Base-by-base conservation (phyloP, 768 basidiomycete species). In the Steccherinum ochraceum region DNA sequence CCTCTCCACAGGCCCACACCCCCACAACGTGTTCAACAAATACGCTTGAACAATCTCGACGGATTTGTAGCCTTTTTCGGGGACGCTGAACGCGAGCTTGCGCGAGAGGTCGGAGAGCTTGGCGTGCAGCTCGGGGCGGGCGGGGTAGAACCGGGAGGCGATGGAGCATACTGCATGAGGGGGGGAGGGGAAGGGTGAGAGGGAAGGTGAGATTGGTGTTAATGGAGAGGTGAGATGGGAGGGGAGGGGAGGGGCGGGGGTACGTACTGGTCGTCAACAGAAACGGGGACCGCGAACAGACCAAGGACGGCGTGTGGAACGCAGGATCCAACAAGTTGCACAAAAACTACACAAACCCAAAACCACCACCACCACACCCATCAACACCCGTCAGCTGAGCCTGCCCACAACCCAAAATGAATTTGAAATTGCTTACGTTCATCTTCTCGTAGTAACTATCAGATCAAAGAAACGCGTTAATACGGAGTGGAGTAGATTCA, bases 1-100 rank as follows among this genome's bases (percentile, higher is more conserved):
- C 5, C 93, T 81, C 66, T 98, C 93, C 19, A 93, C 93, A 3
- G 94, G 93, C 19, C 93, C 93, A 58, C 91, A 86, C 4, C 93
- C 92, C 86, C 91, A 98, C 12, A 92, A 68, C 2, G 86, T 76
- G 48, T 97, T 81, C 7, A 99, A 73, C 18, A 97, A 71, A 66
- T 96, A 99, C 0, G 93, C 95, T 63, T 99, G 94, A 3, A 94
- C 90, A 53, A 95, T 92, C 69, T 93, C 92, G 41, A 93, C 80
- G n/a, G 85, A 88, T 67, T 95, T 95, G 73, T 90, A 93, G 0
- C 91, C 91, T 55, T 77, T 76, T 13, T 87, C 89, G 18, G 90
- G 89, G 12, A 92, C 88, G 53, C 74, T 81, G 67, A 94, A 97
- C 0, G 94, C 89, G 18, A 97, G 80, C 58, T 89, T 86, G 61